Evolutionary conservation across 805 yeast species (phyloP).

Genomic region (Debaryomyces prosopidis): DNA sequence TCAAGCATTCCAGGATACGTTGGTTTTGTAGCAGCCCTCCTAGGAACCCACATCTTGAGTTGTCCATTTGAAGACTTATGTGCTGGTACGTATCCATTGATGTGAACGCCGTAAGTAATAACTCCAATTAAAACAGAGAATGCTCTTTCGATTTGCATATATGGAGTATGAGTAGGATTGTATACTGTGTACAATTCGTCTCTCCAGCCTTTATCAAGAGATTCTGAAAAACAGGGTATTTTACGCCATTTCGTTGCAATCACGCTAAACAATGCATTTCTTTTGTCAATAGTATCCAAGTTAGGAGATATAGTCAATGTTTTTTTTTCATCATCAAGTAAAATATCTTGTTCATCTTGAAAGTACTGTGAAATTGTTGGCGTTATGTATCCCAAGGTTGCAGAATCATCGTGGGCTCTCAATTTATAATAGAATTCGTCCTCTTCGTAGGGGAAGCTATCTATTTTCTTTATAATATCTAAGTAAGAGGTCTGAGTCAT

Average conservation of each 20-base stretch:
- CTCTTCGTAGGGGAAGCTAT: slow-evolving; percentile 26
- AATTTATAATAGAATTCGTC: slow-evolving; percentile 20
- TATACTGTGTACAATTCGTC: slow-evolving; percentile 78
- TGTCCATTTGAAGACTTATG: slow-evolving; percentile 35
- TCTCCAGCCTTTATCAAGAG: slow-evolving; percentile 72
- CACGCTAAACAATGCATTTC: slow-evolving; percentile 41
- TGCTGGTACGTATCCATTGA: slow-evolving; percentile 72
- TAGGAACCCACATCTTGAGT: slow-evolving; percentile 77
- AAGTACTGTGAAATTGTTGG: slow-evolving; percentile 24
- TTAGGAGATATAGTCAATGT: slow-evolving; percentile 27
- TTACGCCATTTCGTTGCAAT: slow-evolving; percentile 45
- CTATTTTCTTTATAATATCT: slow-evolving; percentile 26
- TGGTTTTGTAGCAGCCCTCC: slow-evolving; percentile 72
- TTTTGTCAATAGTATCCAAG: slow-evolving; percentile 37
- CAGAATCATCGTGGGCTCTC: slow-evolving; percentile 27
- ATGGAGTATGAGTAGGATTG: slow-evolving; percentile 53
- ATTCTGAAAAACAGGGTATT: slow-evolving; percentile 22
- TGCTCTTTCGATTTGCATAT: slow-evolving; percentile 76
- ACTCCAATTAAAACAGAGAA: slow-evolving; percentile 81
- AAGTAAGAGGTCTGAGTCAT: slow-evolving; percentile 4
- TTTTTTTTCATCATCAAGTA: slow-evolving; percentile 21
- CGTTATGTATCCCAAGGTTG: slow-evolving; percentile 29
- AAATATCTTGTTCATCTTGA: slow-evolving; percentile 10
- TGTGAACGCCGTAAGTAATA: slow-evolving; percentile 86
- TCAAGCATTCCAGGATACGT: slow-evolving; percentile 92